Conservation (phyloP, 495 filamentous ascomycete genomes). For the Paragyromitra xinjiangensis region DNA sequence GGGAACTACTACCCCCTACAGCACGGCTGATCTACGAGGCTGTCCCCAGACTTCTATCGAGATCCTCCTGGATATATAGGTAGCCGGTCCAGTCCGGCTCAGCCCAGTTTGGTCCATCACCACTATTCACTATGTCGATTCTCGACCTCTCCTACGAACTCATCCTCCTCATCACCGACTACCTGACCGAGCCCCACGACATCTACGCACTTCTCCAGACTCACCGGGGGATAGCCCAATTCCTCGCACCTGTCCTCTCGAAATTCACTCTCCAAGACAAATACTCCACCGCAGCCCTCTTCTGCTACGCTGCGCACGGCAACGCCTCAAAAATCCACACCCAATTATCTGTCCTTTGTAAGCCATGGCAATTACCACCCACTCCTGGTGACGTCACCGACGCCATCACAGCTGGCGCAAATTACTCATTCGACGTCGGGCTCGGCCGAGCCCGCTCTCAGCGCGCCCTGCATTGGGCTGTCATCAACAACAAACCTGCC, state of each 20-base stretch:
- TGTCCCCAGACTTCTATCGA: background rate
- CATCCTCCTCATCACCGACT: conserved; percentile 40
- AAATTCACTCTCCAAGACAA: conserved; percentile 15
- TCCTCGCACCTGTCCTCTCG: conserved; percentile 23
- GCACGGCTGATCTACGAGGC: conserved; percentile 1
- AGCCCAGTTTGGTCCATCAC: background rate
- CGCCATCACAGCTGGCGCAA: conserved; percentile 32
- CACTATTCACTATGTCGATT: conserved; percentile 28
- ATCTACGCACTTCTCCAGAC: conserved; percentile 37
- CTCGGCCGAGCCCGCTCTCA: background rate
- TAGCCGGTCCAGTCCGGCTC: background rate
- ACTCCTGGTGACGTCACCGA: conserved; percentile 4
- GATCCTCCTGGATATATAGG: conserved; percentile 1
- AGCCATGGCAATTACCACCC: background rate
- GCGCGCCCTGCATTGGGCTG: conserved; percentile 44
- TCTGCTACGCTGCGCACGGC: conserved; percentile 35
- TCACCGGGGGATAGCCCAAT: conserved; percentile 37
- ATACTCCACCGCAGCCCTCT: conserved; percentile 33
- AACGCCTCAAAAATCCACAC: conserved; percentile 19
- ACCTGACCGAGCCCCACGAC: conserved; percentile 27
- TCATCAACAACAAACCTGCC: conserved; percentile 20
- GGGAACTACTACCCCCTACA: background rate
- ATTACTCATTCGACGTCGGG: background rate
- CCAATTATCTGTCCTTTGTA: conserved; percentile 14
- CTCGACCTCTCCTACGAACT: conserved; percentile 43